Evolutionary conservation across 2,329 filamentous ascomycete species (phyloP).

Genomic region (Pseudogymnoascus sp.): DNA sequence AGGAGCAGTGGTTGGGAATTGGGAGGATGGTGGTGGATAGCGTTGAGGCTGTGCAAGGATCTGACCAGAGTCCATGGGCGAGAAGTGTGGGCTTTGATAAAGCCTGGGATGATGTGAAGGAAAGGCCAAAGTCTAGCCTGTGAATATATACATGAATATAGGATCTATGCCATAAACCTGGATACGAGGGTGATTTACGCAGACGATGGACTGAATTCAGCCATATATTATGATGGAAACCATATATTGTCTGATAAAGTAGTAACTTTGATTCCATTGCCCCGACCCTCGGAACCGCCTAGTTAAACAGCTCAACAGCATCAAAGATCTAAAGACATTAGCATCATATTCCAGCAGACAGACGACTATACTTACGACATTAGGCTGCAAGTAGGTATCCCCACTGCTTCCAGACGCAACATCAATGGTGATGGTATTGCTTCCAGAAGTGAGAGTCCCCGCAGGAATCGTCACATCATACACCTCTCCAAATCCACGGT

Average conservation of each 20-base stretch:
- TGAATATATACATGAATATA: conserved; percentile 9
- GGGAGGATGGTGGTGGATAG: conserved; percentile 55
- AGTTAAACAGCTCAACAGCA: conserved; percentile 4
- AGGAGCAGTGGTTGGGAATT: conserved; percentile 52
- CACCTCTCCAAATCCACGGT: conserved; percentile 55
- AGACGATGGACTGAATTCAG: neutral
- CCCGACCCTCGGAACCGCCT: neutral
- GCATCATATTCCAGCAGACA: neutral
- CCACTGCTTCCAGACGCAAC: conserved; percentile 52
- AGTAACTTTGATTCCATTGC: neutral
- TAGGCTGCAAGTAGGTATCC: conserved; percentile 48
- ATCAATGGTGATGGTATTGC: conserved; percentile 55
- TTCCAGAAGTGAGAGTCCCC: conserved; percentile 49
- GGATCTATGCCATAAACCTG: too few species aligned
- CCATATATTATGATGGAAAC: neutral
- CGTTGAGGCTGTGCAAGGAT: conserved; percentile 42
- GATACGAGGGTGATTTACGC: too few species aligned
- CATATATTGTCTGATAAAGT: neutral
- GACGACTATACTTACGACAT: conserved; percentile 34
- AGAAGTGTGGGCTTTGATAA: conserved; percentile 54
- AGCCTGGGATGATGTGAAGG: conserved; percentile 47
- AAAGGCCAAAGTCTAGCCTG: conserved; percentile 18
- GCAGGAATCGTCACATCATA: conserved; percentile 54
- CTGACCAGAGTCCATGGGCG: conserved; percentile 42
- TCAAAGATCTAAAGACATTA: neutral